Evolutionary conservation across 2,329 filamentous ascomycete genomes (phyloP), one percentile per base, ranked within the genome.

Genomic region (Pseudocercospora fuligena): DNA sequence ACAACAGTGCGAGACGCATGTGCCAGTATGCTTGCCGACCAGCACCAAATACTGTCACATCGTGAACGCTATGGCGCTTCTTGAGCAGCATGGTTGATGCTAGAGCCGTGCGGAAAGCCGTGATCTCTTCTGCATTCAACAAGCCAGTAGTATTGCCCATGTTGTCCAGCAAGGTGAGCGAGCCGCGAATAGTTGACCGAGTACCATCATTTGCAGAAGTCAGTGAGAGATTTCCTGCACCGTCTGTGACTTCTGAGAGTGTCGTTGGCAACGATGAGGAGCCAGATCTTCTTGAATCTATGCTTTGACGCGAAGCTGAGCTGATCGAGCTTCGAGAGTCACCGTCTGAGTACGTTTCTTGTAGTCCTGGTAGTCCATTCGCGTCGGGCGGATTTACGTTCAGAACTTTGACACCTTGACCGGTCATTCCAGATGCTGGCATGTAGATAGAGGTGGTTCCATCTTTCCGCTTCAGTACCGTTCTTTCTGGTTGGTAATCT

Each of bases 11-110:
- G 4, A 98, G 86, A 0, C 93, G 90, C 51, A 97, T 88, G 77
- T 97, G 94, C 94, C 94, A 98, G 82, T 94, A 97, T 12, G 94
- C 94, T 81, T 97, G 94, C 72, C 90, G 89, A 54, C 94, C 94
- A 36, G 91, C 90, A 25, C 94, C 94, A 77, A 97, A 98, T 61
- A 97, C 90, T 14, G 90, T 89, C 11, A 97, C 76, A 14, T 89
- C 92, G 75, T 90, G 89, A 49, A 97, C 90, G 29, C 86, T 86
- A 63, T 86, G 83, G 64, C 94, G 91, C 73, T 83, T 83, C 72
- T 81, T 82, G 74, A 87, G 87, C 19, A 90, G 83, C 71, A 90
- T 82, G 64, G 89, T 86, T 12, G 86, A 85, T 0, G 87, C 86
- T 12, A 92, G 80, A 0, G 89, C 87, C 0, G 90, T 92, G 54